Percentiles rank a stretch among this genome's conserved stretches.
Evolutionary conservation across 371 early-diverging fungal species (phyloP).

Genomic region (Mortierella sp.): DNA sequence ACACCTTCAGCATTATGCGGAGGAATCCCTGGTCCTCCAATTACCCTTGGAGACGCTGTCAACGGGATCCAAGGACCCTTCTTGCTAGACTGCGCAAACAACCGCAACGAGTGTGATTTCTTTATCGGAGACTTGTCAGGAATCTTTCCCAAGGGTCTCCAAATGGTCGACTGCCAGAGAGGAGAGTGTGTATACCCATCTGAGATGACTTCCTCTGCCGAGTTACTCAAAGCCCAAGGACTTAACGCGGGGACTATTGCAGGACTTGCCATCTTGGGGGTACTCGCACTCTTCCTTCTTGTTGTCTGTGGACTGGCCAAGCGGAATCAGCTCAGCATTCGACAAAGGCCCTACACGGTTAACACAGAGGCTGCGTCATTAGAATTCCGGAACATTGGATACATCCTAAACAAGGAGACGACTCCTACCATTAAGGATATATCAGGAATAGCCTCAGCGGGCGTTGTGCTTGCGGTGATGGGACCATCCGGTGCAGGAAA

Average conservation of each 20-base stretch:
- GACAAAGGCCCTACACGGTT: slow-evolving; percentile 23
- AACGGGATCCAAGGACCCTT: slow-evolving; percentile 36
- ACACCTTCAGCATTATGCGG: slow-evolving; percentile 35
- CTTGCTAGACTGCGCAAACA: slow-evolving; percentile 31
- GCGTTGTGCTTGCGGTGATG: slow-evolving; percentile 66
- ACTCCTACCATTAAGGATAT: slow-evolving; percentile 46
- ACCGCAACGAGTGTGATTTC: slow-evolving; percentile 26
- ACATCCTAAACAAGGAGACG: slow-evolving; percentile 46
- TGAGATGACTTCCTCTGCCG: slow-evolving; percentile 25
- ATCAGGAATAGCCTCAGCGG: slow-evolving; percentile 43
- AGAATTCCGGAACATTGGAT: slow-evolving; percentile 51
- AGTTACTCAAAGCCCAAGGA: slow-evolving; percentile 9
- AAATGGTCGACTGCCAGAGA: slow-evolving; percentile 34
- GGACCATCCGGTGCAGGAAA: slow-evolving; percentile 81
- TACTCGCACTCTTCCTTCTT: slow-evolving; percentile 27
- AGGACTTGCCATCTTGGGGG: slow-evolving; percentile 32
- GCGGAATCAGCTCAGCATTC: slow-evolving; percentile 34
- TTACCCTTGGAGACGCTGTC: slow-evolving; percentile 16
- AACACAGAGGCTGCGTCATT: slow-evolving; percentile 48
- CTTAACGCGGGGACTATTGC: slow-evolving; percentile 29
- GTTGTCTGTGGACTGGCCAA: slow-evolving; percentile 32
- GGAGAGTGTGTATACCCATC: slow-evolving; percentile 52
- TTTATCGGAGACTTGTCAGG: slow-evolving; percentile 36
- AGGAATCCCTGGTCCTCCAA: slow-evolving; percentile 28
- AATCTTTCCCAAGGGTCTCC: slow-evolving; percentile 43